Evolutionary conservation across 257 asterid species (phyloP).

Genomic region (Marsdenia floribunda): DNA sequence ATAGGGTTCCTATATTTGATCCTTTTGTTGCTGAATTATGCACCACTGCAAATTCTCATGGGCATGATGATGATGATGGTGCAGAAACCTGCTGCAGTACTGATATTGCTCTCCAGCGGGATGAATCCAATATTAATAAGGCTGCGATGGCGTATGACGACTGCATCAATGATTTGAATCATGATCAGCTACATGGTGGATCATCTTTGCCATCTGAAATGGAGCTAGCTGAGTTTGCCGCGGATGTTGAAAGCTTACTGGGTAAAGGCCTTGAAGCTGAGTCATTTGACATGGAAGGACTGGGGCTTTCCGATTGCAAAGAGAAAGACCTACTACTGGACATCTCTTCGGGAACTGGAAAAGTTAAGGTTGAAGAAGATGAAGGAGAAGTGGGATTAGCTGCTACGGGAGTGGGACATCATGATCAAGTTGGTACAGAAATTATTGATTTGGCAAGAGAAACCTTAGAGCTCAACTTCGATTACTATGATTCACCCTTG

Average conservation of each 20-base stretch:
- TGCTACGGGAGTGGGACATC: neutral
- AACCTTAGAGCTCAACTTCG: slow-evolving; percentile 53
- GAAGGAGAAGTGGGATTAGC: slow-evolving; percentile 13
- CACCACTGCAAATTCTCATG: slow-evolving; percentile 17
- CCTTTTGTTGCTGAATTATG: slow-evolving; percentile 45
- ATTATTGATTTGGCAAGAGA: slow-evolving; percentile 38
- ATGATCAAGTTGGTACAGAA: slow-evolving; percentile 19
- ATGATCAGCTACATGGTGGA: slow-evolving; percentile 26
- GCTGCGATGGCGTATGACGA: neutral
- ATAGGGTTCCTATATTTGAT: slow-evolving; percentile 67
- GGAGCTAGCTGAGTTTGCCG: slow-evolving; percentile 80
- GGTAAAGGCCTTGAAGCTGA: slow-evolving; percentile 74
- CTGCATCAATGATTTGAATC: slow-evolving; percentile 8
- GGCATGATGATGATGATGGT: slow-evolving; percentile 19
- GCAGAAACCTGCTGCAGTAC: neutral
- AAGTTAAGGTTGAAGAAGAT: slow-evolving; percentile 47
- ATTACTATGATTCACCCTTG: slow-evolving; percentile 34
- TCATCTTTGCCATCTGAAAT: slow-evolving; percentile 55
- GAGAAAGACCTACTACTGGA: slow-evolving; percentile 21
- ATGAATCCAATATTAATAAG: slow-evolving; percentile 10
- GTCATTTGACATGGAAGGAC: slow-evolving; percentile 56
- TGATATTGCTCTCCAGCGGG: neutral
- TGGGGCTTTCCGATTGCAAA: slow-evolving; percentile 46
- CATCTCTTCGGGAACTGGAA: slow-evolving; percentile 24
- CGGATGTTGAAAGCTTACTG: slow-evolving; percentile 65